A percentile compares a stretch with the other conserved stretches of the same genome.
Conservation (phyloP, 106 monocot genomes). For the Iris macrosiphon region DNA sequence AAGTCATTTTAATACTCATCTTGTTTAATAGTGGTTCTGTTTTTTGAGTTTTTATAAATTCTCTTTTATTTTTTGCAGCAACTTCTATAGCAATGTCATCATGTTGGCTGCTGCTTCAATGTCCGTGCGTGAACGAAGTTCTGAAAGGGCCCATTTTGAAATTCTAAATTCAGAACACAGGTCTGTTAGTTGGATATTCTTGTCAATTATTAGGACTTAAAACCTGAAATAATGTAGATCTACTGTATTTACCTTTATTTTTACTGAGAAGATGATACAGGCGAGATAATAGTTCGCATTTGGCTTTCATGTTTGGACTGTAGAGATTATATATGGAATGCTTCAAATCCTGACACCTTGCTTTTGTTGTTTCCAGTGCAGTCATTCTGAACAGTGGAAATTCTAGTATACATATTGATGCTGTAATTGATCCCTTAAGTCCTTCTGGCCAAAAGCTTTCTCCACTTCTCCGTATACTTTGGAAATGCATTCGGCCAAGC, state of each 20-base stretch:
- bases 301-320: too few relatives aligned
- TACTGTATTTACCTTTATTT: too few relatives aligned
- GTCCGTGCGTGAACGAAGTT: slow-evolving; percentile 66
- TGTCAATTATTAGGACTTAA: too few relatives aligned
- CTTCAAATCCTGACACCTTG: neutral
- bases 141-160: slow-evolving; percentile 93
- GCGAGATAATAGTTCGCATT: too few relatives aligned
- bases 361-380: slow-evolving; percentile 46
- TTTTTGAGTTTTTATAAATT: slow-evolving; percentile 1
- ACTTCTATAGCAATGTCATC: slow-evolving; percentile 76
- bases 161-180: slow-evolving; percentile 82
- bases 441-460: slow-evolving; percentile 88
- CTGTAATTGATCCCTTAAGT: slow-evolving; percentile 95
- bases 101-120: slow-evolving; percentile 80
- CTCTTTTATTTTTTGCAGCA: slow-evolving; percentile 38
- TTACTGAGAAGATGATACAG: too few relatives aligned
- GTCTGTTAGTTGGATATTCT: slow-evolving; percentile 26
- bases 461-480: slow-evolving; percentile 73
- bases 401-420: slow-evolving; percentile 90
- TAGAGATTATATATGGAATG: too few relatives aligned
- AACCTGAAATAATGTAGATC: too few relatives aligned
- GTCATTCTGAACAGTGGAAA: slow-evolving; percentile 62
- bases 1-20: neutral
- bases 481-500: slow-evolving; percentile 73
- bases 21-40: neutral